These are phyloP conservation scores for Lentinula boryana DNA, from an alignment of 768 basidiomycete species.

Conservation along the genomic window DNA sequence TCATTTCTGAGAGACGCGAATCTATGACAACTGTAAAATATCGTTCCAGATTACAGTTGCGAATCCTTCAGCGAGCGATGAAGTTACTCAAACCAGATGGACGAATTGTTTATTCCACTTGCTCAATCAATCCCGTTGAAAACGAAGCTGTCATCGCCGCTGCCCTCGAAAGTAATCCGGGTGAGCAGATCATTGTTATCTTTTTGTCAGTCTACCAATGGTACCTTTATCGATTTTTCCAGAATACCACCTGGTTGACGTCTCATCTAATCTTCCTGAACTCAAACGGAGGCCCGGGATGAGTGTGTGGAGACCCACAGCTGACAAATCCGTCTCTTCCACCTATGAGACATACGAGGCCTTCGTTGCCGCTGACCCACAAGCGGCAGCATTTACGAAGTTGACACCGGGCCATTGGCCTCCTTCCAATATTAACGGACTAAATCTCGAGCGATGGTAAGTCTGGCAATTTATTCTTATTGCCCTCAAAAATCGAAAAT, in stretches of 20 bases:
- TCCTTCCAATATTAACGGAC: constrained; percentile 49
- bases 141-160: constrained; percentile 94
- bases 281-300: constrained; percentile 75
- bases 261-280: constrained; percentile 63
- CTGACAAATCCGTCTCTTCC: constrained; percentile 43
- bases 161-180: constrained; percentile 65
- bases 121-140: constrained; percentile 94
- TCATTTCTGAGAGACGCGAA: background rate
- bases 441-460: constrained; percentile 73
- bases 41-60: constrained; percentile 69
- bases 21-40: background rate
- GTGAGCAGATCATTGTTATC: constrained; percentile 28
- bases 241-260: constrained; percentile 80
- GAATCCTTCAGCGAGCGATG: constrained; percentile 92
- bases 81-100: constrained; percentile 78
- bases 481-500: background rate
- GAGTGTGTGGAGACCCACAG: constrained; percentile 71
- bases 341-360: constrained; percentile 57
- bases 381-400: constrained; percentile 45
- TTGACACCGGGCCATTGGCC: constrained; percentile 79
- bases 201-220: background rate
- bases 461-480: constrained; percentile 11
- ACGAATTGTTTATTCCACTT: constrained; percentile 95
- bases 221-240: background rate
- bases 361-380: constrained; percentile 45